phyloP scores from a whole-genome alignment of 2,329 filamentous ascomycete genomes.

The Trichoderma semiorbis region DNA sequence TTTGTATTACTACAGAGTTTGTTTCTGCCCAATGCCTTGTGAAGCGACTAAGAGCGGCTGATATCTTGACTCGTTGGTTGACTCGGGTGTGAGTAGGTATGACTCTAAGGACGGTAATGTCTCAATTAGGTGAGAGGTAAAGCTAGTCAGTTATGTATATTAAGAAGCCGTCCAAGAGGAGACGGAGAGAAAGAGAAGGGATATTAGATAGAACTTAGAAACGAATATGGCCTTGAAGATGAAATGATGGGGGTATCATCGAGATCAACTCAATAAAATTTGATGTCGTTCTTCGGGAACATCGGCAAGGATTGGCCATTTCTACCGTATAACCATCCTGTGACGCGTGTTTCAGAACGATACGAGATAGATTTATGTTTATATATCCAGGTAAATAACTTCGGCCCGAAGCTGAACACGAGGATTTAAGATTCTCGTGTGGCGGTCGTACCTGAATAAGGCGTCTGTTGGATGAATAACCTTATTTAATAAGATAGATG shows the following conservation, averaged over 20 bases:
- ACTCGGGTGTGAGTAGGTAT: not conserved
- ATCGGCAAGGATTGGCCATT: too few species aligned
- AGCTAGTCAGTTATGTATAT: not conserved
- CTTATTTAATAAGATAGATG: not conserved
- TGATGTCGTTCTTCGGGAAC: too few species aligned
- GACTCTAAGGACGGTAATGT: too few species aligned
- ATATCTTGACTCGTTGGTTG: not conserved
- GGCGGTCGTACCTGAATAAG: not conserved
- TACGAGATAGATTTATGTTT: not conserved
- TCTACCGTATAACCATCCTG: not conserved
- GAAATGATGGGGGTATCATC: not conserved
- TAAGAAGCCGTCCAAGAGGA: not conserved
- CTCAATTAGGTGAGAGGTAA: not conserved
- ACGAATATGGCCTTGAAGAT: not conserved
- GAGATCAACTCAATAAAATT: not conserved
- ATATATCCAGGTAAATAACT: not conserved
- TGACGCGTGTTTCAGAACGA: not conserved
- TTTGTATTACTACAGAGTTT: not conserved
- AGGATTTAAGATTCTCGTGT: not conserved
- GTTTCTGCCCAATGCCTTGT: not conserved
- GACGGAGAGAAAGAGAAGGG: not conserved
- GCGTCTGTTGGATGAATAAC: not conserved
- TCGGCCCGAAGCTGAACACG: not conserved
- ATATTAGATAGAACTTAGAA: not conserved
- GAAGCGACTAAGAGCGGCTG: not conserved